Base-by-base conservation (phyloP, 1,284 basidiomycete species). In the Exobasidium cylindrosporum region DNA sequence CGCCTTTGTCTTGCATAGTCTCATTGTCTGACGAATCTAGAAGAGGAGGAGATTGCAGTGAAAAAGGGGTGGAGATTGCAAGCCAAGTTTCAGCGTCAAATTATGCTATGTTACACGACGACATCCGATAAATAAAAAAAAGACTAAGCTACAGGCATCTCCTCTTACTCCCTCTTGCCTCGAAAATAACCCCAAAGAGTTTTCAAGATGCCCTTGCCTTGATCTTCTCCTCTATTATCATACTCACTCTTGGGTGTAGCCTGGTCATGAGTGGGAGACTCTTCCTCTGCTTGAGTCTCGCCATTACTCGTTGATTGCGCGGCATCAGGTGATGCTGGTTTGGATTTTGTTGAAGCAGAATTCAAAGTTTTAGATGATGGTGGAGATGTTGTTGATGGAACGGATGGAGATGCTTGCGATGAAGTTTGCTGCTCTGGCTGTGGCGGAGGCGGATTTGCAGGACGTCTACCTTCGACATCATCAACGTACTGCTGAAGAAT, bases 401-500 rank as follows among this genome's bases (percentile, higher is more conserved):
- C 35, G 7, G 35, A 7, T 40, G 47, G 47, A 7, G 47, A 24
- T 31, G 47, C 10, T 10, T 7, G 21, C 29, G 47, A 23, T 50
- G 47, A 31, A 21, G 47, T 7, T 50, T 24, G 47, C 29, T 7
- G 21, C 21, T 7, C 47, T 50, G 47, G 21, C 21, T 7, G 47
- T 50, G 47, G 47, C 7, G 24, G 47, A 10, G 29, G 29, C 29
- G 29, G 53, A 4, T 2, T 28, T 50, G 47, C 47, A 10, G 35
- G 35, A 10, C 35, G 35, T 50, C 84, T 85, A 62, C 90, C 91
- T 82, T 94, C 92, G 21, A 91, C 85, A 70, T 95, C 92, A 79
- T 95, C 91, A n/a, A 91, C 93, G 75, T 91, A 97, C 69, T 87
- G 86, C 81, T 96, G 89, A 56, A 97, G 80, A 65, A 97, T 87